Conservation (phyloP, 768 basidiomycete genomes). For the Lentinus brumalis region DNA sequence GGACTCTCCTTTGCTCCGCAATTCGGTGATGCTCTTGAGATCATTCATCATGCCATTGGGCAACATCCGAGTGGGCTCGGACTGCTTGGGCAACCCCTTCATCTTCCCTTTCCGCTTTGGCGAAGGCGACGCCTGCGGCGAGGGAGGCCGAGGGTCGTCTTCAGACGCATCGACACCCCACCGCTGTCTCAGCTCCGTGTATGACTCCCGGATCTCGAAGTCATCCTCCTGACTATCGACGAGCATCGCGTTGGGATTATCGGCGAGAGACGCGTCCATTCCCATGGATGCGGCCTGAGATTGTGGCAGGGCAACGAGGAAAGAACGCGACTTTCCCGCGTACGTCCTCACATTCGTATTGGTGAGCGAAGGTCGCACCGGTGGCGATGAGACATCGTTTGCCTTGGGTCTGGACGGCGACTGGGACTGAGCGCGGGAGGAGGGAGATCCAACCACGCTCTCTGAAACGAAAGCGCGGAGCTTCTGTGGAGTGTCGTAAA, state of each 20-base stretch:
- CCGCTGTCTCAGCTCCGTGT: constrained; percentile 68
- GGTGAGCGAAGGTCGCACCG: constrained; percentile 28
- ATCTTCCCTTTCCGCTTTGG: constrained; percentile 42
- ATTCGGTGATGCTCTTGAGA: constrained; percentile 77
- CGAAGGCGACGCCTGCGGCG: constrained; percentile 29
- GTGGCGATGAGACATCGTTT: constrained; percentile 24
- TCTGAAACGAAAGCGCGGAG: constrained; percentile 19
- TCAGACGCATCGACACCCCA: constrained; percentile 85
- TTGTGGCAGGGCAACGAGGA: constrained; percentile 63
- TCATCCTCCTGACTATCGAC: constrained; percentile 40
- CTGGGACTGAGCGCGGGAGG: constrained; percentile 5
- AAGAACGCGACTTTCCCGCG: constrained; percentile 78
- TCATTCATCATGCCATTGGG: constrained; percentile 69
- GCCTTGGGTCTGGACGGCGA: constrained; percentile 21
- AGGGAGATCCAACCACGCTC: constrained; percentile 19
- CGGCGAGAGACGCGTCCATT: constrained; percentile 21
- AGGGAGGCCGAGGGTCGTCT: constrained; percentile 50
- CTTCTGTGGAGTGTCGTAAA: constrained; percentile 22
- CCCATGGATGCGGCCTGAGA: constrained; percentile 20
- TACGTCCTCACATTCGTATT: constrained; percentile 61
- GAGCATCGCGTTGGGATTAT: constrained; percentile 5
- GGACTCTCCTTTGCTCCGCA: constrained; percentile 78
- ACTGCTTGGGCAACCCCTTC: constrained; percentile 29
- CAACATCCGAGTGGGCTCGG: constrained; percentile 32
- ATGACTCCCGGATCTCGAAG: constrained; percentile 65